Evolutionary conservation across 805 yeast species (phyloP).

Genomic region (Wickerhamomyces kurtzmanii): DNA sequence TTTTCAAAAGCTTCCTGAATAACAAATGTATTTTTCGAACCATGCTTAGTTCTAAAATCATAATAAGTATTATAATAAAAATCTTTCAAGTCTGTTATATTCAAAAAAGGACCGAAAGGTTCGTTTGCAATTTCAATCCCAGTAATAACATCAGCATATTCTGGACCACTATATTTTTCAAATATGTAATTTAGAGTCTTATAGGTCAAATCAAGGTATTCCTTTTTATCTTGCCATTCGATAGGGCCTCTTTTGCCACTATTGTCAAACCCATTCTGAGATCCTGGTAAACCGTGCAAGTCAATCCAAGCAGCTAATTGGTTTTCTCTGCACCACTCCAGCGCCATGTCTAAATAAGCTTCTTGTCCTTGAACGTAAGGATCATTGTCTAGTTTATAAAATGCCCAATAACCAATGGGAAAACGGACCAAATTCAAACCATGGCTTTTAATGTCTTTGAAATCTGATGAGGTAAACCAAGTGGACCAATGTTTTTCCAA

Average conservation of each 20-base stretch:
- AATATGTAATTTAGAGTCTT: slow-evolving; percentile 39
- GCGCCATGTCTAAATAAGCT: slow-evolving; percentile 49
- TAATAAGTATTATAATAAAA: slow-evolving; percentile 23
- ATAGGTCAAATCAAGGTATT: slow-evolving; percentile 37
- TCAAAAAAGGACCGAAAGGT: slow-evolving; percentile 49
- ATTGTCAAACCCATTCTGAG: slow-evolving; percentile 82
- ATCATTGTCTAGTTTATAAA: slow-evolving; percentile 28
- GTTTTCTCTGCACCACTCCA: slow-evolving; percentile 55
- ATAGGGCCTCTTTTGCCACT: slow-evolving; percentile 48
- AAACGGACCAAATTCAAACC: slow-evolving; percentile 68
- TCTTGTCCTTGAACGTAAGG: slow-evolving; percentile 64
- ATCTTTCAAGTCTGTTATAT: slow-evolving; percentile 22
- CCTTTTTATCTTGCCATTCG: slow-evolving; percentile 30
- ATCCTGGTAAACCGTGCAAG: slow-evolving; percentile 75
- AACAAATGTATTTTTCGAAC: slow-evolving; percentile 30
- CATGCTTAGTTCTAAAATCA: slow-evolving; percentile 12
- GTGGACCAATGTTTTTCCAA: slow-evolving; percentile 45
- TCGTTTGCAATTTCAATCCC: slow-evolving; percentile 69
- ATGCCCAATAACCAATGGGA: slow-evolving; percentile 82
- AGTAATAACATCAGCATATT: slow-evolving; percentile 45
- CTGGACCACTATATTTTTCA: slow-evolving; percentile 37
- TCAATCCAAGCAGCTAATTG: slow-evolving; percentile 66
- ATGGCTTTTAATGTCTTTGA: slow-evolving; percentile 33
- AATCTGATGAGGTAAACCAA: slow-evolving; percentile 52
- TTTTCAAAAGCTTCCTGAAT: slow-evolving; percentile 60